These are phyloP conservation scores for Solanum dulcamara DNA, from an alignment of 257 asterid species.

Conservation along the genomic window DNA sequence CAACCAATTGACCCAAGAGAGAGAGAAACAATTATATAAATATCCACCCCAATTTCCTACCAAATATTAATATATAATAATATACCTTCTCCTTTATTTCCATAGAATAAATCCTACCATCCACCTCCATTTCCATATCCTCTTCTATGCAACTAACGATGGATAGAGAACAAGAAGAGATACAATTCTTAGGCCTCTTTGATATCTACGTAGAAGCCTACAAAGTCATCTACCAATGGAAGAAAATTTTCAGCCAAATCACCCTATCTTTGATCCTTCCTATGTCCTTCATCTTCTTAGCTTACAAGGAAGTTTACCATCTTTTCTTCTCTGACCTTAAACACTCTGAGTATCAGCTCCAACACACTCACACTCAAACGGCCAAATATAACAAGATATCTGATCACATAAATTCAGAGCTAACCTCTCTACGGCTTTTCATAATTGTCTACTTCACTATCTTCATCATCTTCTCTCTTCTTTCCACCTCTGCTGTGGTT, in stretches of 20 bases:
- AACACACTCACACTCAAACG: constrained; percentile 2
- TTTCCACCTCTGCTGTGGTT: constrained; percentile 53
- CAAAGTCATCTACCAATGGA: constrained; percentile 30
- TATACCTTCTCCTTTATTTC: not conserved
- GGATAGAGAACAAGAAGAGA: constrained; percentile 65
- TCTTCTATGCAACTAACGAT: constrained; percentile 8
- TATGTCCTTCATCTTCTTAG: constrained; percentile 41
- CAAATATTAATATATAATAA: not conserved
- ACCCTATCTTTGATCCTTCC: constrained; percentile 54
- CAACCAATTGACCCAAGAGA: not conserved
- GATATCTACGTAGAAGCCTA: constrained; percentile 39
- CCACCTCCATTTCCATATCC: not conserved
- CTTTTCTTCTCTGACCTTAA: constrained; percentile 18
- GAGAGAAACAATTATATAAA: not conserved
- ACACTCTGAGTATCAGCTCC: constrained; percentile 6
- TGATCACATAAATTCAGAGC: constrained; percentile 25
- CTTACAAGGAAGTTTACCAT: constrained; percentile 26
- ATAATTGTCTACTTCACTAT: constrained; percentile 19
- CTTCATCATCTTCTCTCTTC: constrained; percentile 43
- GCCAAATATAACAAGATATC: constrained; percentile 2
- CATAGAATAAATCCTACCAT: not conserved
- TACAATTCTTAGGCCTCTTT: constrained; percentile 42
- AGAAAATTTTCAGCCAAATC: constrained; percentile 46
- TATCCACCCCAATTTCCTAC: not conserved
- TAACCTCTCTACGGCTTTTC: constrained; percentile 18